Evolutionary conservation across 208 protist genomes (phyloP).

Genomic region (Trypanosoma vivax): DNA sequence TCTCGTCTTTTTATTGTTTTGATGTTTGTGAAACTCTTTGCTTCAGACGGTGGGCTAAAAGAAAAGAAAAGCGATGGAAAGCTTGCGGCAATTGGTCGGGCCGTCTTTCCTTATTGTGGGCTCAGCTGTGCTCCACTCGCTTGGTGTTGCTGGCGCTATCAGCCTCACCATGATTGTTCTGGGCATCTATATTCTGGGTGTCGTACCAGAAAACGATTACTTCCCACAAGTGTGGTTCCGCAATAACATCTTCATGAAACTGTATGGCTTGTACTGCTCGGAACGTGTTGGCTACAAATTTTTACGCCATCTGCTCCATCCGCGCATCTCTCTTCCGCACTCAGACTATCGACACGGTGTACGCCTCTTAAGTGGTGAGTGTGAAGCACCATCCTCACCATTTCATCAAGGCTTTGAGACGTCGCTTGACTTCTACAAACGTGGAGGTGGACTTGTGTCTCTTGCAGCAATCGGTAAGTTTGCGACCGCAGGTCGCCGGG

Average conservation of each 20-base stretch:
- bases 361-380: constrained; percentile 27
- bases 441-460: constrained; percentile 21
- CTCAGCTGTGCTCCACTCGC: background rate
- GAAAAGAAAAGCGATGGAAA: constrained; percentile 1
- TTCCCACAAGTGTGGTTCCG: constrained; percentile 47
- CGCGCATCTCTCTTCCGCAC: constrained; percentile 44
- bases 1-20: too few relatives aligned
- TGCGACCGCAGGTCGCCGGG: background rate
- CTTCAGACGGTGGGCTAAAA: too few relatives aligned
- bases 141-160: background rate
- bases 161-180: constrained; percentile 3
- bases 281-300: constrained; percentile 51
- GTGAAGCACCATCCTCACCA: constrained; percentile 5
- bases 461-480: constrained; percentile 4
- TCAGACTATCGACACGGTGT: constrained; percentile 76
- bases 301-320: constrained; percentile 49
- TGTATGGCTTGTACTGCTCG: constrained; percentile 73
- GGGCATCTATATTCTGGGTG: constrained; percentile 30
- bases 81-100: constrained; percentile 12
- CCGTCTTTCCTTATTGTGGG: background rate
- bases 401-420: background rate
- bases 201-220: constrained; percentile 43
- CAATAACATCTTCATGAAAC: constrained; percentile 49
- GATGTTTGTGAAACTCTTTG: too few relatives aligned
- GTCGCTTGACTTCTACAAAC: constrained; percentile 17